These are phyloP conservation scores for Solanum hybrid DNA, from an alignment of 305 asterid genomes.

Conservation along the genomic window DNA sequence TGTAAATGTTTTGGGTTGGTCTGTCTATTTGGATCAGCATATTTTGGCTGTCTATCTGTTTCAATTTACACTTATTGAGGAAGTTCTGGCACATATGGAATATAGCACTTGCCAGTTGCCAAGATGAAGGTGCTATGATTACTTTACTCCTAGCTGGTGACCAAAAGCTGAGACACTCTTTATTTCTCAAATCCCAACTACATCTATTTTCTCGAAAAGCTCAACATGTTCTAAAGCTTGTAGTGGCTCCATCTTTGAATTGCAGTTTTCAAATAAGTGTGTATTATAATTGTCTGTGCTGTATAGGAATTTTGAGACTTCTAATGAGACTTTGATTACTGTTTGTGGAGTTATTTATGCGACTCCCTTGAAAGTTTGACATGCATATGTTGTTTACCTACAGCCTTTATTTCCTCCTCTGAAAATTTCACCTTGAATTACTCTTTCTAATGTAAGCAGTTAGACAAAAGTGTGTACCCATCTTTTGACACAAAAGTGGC, in stretches of 20 bases:
- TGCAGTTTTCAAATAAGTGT: not conserved
- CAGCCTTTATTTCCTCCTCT: not conserved
- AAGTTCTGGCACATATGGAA: not conserved
- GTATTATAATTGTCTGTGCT: not conserved
- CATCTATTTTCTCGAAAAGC: not conserved
- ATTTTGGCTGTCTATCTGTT: not conserved
- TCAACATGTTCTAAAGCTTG: not conserved
- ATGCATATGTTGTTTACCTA: not conserved
- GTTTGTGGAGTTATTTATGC: not conserved
- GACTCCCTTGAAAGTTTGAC: not conserved
- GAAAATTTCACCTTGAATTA: not conserved
- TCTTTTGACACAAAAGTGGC: not conserved
- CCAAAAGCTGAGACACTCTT: not conserved
- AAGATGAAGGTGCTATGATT: not conserved
- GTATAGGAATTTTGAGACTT: not conserved
- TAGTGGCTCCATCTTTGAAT: not conserved
- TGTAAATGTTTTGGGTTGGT: not conserved
- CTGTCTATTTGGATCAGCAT: not conserved
- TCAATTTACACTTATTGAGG: not conserved
- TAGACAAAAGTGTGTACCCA: not conserved
- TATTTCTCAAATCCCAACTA: not conserved
- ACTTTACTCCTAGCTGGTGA: not conserved
- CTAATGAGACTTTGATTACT: not conserved
- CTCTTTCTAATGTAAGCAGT: not conserved
- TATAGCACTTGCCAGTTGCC: not conserved